Base-by-base conservation (phyloP, 2,329 filamentous ascomycete genomes). In the Phaeophleospora eucalypticola region DNA sequence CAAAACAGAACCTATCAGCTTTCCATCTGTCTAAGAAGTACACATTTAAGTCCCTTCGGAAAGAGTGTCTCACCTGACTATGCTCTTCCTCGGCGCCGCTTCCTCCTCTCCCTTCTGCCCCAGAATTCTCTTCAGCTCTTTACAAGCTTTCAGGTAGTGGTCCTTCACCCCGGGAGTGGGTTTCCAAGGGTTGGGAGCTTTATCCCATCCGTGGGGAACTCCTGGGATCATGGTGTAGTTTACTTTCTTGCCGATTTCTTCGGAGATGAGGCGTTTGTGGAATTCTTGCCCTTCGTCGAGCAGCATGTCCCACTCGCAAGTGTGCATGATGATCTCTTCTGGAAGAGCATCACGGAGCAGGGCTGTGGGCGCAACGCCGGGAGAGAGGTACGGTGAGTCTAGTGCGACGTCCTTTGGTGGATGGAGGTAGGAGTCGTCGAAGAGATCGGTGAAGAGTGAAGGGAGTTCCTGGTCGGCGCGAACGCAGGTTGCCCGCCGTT, bases 281-380 rank as follows among this genome's bases (percentile, higher is more conserved):
- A 89, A 83, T 3, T 73, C 70, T 49, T 83, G 69, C 4, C 78
- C 81, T 60, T 84, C 81, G 12, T 75, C 73, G n/a, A 82, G 69
- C 12, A 84, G 67, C 80, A 83, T 83, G 59, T 84, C 81, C 77
- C 78, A 83, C 60, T 84, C 81, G 61, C 81, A 83, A 36, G 79
- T 77, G 59, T 78, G 80, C 54, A 83, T 65, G 47, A 81, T 79
- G 38, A 83, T 75, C 48, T 82, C 75, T n/a, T 76, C 68, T 0
- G 81, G 81, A 1, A 84, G 62, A 2, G 71, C 71, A 17, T 72
- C 71, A 20, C 64, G 58, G n/a, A 84, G 71, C 58, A 80, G 73
- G 20, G 71, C 63, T 16, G 75, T 71, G 0, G 76, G 70, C 1
- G 81, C 80, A 8, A 78, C 72, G 24, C 77, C 77, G 0, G 81